Evolutionary conservation across 2,329 filamentous ascomycete species (phyloP).

Genomic region (Colletotrichum sublineola): DNA sequence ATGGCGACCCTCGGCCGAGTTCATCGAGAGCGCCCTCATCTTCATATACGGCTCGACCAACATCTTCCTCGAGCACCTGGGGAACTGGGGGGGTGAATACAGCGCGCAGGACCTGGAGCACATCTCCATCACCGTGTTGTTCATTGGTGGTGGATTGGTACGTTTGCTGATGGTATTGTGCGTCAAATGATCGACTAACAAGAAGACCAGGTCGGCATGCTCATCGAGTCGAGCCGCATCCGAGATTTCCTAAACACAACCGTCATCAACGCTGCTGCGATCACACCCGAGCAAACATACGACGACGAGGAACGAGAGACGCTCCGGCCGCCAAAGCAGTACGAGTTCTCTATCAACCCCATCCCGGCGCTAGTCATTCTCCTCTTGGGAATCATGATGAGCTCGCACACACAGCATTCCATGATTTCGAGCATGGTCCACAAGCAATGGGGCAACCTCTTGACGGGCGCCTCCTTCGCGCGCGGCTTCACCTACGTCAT

Average conservation of each 20-base stretch:
- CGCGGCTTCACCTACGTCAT: conserved; percentile 84
- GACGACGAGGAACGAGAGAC: conserved; percentile 61
- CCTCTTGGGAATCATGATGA: conserved; percentile 94
- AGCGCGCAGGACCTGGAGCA: conserved; percentile 88
- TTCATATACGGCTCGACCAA: conserved; percentile 91
- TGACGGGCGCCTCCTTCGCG: conserved; percentile 84
- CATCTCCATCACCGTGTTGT: conserved; percentile 91
- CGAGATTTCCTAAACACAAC: conserved; percentile 75
- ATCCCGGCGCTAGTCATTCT: conserved; percentile 89
- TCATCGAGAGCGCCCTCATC: conserved; percentile 89
- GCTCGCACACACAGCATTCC: conserved; percentile 85
- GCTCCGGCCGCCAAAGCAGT: conserved; percentile 71
- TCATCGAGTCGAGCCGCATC: conserved; percentile 81
- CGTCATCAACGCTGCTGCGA: conserved; percentile 53
- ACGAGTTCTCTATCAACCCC: conserved; percentile 85
- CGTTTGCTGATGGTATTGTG: conserved; percentile 48
- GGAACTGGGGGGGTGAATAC: conserved; percentile 79
- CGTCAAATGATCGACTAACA: conserved; percentile 44
- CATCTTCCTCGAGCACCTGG: conserved; percentile 91
- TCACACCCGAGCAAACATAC: conserved; percentile 50
- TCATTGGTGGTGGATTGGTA: conserved; percentile 91
- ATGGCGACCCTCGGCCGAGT: conserved; percentile 86
- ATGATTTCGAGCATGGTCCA: conserved; percentile 94
- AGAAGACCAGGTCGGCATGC: conserved; percentile 76
- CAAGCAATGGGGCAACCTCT: conserved; percentile 90